Base-by-base conservation (phyloP, 176 grass and related monocot species). In the Oryza australiensis region DNA sequence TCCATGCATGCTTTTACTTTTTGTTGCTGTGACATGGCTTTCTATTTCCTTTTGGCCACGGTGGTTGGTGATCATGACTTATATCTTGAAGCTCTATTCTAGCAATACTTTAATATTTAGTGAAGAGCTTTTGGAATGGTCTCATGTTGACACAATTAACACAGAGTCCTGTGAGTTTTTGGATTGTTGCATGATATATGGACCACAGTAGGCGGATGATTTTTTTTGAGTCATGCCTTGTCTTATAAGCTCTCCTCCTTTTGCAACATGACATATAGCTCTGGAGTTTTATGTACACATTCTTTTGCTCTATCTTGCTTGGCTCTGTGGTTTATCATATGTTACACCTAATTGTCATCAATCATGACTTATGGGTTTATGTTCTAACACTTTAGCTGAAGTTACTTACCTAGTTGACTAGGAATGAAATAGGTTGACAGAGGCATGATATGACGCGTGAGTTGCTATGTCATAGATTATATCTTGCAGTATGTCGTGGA, bases 211-310 rank as follows among this genome's bases (percentile, higher is more conserved):
- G 30, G 43, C 24, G 11, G 37, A 46, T 46, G 24, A 12, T 26
- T 28, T 9, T 15, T 18, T 26, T 5, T 72, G 23, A 81, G 68
- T 73, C 66, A 60, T 26, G 34, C 32, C 23, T 80, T 70, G 30
- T 71, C 33, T 80, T 60, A 29, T 13, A 81, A 55, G 23, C 23
- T 80, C 33, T 79, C 18, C 26, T 38, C 5, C 41, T 57, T 80
- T 80, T 9, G 79, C 23, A 71, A 41, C 32, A 81, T 71, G 68
- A 29, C 68, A 60, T 32, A 23, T 23, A 41, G 33, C 57, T 70
- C 4, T 67, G 57, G 27, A 81, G 79, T 12, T 68, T 37, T 68
- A 59, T 81, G 78, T 81, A 32, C 64, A 69, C 14, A 57, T 18
- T 15, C 23, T 60, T 81, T 71, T 60, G 48, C 66, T 57, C 22